These are phyloP conservation scores for Podospora tetraspora DNA, from an alignment of 495 filamentous ascomycete genomes.

Conservation along the genomic window DNA sequence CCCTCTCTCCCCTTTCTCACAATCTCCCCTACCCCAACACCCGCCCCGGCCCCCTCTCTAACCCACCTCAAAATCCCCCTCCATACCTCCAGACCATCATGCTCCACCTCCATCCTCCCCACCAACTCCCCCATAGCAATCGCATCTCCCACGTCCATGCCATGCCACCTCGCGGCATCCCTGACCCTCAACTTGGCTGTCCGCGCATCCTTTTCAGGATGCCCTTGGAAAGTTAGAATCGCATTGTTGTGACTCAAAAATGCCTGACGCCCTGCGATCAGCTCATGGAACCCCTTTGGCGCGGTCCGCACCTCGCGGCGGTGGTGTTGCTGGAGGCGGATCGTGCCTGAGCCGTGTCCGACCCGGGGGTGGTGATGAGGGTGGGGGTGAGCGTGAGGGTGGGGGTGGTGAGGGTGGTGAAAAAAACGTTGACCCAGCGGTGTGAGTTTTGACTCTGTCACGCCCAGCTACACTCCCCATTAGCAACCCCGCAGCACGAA, in stretches of 20 bases:
- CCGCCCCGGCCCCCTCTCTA: conserved; percentile 26
- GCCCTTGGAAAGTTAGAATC: conserved; percentile 46
- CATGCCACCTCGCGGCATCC: conserved; percentile 38
- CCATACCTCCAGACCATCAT: conserved; percentile 44
- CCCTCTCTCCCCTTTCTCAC: background rate
- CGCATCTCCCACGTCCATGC: conserved; percentile 27
- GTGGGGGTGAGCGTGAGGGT: too few species aligned
- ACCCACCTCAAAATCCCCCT: conserved; percentile 40
- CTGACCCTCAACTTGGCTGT: conserved; percentile 36
- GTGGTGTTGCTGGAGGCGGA: conserved; percentile 43
- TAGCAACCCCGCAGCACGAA: background rate
- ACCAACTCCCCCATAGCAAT: conserved; percentile 18
- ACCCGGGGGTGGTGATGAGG: background rate
- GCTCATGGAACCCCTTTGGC: conserved; percentile 29
- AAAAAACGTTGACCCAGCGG: conserved; percentile 36
- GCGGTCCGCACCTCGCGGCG: conserved; percentile 33
- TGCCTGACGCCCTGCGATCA: conserved; percentile 37
- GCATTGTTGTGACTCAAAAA: conserved; percentile 38
- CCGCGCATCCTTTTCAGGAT: conserved; percentile 44
- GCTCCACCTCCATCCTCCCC: conserved; percentile 25
- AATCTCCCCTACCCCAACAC: background rate
- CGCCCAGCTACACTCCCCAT: conserved; percentile 31
- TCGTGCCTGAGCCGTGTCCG: background rate
- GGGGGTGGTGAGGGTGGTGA: background rate
- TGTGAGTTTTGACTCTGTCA: conserved; percentile 35